Conservation (phyloP, 352 stramenopile species). For the Detonula confervacea region DNA sequence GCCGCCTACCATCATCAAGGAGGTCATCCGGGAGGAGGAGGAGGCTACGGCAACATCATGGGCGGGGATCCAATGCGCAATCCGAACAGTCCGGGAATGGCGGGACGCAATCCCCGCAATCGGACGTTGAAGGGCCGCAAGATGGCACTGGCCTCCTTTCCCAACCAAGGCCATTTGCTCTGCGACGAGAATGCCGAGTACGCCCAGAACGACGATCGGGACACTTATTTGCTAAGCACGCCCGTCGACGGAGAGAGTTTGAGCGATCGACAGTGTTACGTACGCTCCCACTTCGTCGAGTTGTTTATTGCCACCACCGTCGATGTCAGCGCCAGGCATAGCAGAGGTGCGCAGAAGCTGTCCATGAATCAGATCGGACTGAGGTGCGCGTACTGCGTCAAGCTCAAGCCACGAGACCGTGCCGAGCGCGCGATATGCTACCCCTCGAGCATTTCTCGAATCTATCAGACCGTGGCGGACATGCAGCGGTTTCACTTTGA, state of each 20-base stretch:
- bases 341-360: slow-evolving; percentile 77
- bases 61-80: no score
- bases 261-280: slow-evolving; percentile 79
- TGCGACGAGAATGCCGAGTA: slow-evolving; percentile 30
- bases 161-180: slow-evolving; percentile 9
- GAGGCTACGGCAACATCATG: background rate
- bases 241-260: slow-evolving; percentile 67
- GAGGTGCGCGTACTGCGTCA: slow-evolving; percentile 73
- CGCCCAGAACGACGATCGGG: slow-evolving; percentile 40
- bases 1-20: background rate
- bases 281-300: slow-evolving; percentile 80
- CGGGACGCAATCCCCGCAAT: background rate
- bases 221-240: slow-evolving; percentile 60
- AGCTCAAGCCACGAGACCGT: slow-evolving; percentile 25
- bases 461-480: slow-evolving; percentile 83
- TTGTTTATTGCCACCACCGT: slow-evolving; percentile 72
- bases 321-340: slow-evolving; percentile 73
- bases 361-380: slow-evolving; percentile 78
- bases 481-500: slow-evolving; percentile 87
- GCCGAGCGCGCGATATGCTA: slow-evolving; percentile 81
- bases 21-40: background rate
- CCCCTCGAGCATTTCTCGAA: slow-evolving; percentile 72
- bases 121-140: slow-evolving; percentile 17
- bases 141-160: slow-evolving; percentile 1
- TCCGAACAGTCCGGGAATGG: background rate